Evolutionary conservation across 2,329 filamentous ascomycete genomes (phyloP), one percentile per base, ranked within the genome.

Genomic region (Penicillium sp.): DNA sequence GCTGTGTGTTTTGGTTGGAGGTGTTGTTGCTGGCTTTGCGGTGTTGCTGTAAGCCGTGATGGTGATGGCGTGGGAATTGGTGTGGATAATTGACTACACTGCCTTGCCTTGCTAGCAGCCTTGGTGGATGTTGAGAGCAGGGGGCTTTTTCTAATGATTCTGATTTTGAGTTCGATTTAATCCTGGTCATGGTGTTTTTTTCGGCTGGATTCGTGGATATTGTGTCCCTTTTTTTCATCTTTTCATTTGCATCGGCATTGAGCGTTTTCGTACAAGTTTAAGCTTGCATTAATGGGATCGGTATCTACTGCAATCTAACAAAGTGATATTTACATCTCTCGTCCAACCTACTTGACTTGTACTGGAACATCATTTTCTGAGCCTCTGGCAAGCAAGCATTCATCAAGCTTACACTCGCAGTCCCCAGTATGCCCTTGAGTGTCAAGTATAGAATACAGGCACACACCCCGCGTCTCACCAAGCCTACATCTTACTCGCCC

Each of bases 1-100:
- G 38, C 74, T 87, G 17, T 80, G 82, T 53, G 76, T 85, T 13
- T 73, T 89, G 7, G 77, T 85, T 45, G 82, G 81, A 56, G 82
- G 83, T 35, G 77, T 89, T 58, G 81, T 88, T 65, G 82, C 83
- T 45, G 87, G 86, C 17, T 87, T 89, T 69, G 82, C 85, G 49
- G 64, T 81, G 61, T 68, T 86, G 63, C 76, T 87, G 40, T 57
- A 37, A 57, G n/a, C 35, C 15, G 22, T 26, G 19, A 22, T 33
- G 28, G 47, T 24, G 47, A 33, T 12, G 30, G 30, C 10, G 12
- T 12, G 30, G 10, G 9, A 10, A 10, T 10, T 33, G 30, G 30
- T 33, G 30, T 33, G n/a, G 8, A 13, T 37, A 15, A 37, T 37
- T 15, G 35, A 37, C 35, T 37, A 7, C 35, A 37, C 45, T 37